These are phyloP conservation scores for Chrysopogon serrulatus DNA, from an alignment of 176 grass and related monocot genomes.

Conservation along the genomic window DNA sequence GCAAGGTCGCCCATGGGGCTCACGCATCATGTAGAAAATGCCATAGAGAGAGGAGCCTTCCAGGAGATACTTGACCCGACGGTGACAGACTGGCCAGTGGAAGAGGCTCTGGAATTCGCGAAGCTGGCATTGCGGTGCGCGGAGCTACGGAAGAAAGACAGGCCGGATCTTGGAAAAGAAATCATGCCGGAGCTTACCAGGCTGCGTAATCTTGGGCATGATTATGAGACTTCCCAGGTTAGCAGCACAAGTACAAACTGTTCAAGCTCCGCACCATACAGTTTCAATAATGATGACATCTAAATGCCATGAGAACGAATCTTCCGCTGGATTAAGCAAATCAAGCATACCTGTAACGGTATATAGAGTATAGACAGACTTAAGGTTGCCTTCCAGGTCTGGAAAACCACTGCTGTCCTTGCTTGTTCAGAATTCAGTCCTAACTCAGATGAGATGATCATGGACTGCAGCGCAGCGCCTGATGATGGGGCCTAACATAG, in stretches of 20 bases:
- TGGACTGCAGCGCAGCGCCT: conserved; percentile 22
- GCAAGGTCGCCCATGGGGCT: conserved; percentile 81
- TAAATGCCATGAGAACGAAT: not conserved
- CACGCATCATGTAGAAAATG: conserved; percentile 55
- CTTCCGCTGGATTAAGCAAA: not conserved
- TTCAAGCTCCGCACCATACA: conserved; percentile 36
- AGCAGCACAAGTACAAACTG: conserved; percentile 35
- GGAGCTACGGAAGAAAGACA: conserved; percentile 73
- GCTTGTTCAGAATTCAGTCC: conserved; percentile 15
- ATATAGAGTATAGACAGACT: conserved; percentile 15
- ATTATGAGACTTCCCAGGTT: conserved; percentile 27
- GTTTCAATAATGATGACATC: conserved; percentile 24
- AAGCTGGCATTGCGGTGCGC: conserved; percentile 61
- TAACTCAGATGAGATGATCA: not conserved
- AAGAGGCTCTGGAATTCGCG: conserved; percentile 59
- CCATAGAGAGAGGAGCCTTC: conserved; percentile 63
- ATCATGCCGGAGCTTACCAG: conserved; percentile 68
- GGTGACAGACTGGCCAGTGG: conserved; percentile 63
- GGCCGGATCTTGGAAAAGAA: conserved; percentile 63
- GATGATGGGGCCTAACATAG: conserved; percentile 27
- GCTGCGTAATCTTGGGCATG: conserved; percentile 54
- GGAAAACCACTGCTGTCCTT: conserved; percentile 15
- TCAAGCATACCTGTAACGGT: not conserved
- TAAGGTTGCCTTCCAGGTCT: not conserved
- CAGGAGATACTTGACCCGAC: conserved; percentile 68